Conservation (phyloP, 2,329 filamentous ascomycete species). For the Claviceps arundinis region DNA sequence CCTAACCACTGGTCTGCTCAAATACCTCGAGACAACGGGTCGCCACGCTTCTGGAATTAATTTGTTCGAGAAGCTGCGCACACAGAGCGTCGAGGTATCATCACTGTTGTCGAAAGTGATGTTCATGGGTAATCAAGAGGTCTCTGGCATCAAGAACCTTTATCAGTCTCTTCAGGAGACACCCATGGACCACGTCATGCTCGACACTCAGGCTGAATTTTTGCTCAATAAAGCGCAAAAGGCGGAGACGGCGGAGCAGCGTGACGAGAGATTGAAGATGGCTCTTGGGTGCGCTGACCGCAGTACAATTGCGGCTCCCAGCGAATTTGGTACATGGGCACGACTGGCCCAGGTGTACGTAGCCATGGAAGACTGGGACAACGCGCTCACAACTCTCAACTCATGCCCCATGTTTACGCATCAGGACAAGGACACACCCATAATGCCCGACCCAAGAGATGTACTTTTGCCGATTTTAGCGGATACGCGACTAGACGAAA, state of each 20-base stretch:
- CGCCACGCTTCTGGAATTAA: slow-evolving; percentile 93
- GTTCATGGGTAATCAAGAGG: slow-evolving; percentile 91
- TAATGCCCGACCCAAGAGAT: slow-evolving; percentile 85
- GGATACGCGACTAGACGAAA: slow-evolving; percentile 87
- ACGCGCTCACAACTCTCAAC: slow-evolving; percentile 87
- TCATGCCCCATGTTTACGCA: slow-evolving; percentile 99
- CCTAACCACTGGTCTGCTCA: slow-evolving; percentile 80
- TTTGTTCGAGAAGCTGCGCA: slow-evolving; percentile 87
- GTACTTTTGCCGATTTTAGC: slow-evolving; percentile 76
- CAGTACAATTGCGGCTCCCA: slow-evolving; percentile 87
- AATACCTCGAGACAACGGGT: slow-evolving; percentile 91
- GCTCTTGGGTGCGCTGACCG: slow-evolving; percentile 88
- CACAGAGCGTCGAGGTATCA: slow-evolving; percentile 83
- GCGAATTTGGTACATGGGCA: slow-evolving; percentile 96
- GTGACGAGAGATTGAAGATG: slow-evolving; percentile 61
- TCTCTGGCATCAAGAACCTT: slow-evolving; percentile 80
- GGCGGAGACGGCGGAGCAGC: slow-evolving; percentile 39
- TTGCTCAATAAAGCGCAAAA: slow-evolving; percentile 67
- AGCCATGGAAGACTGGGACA: slow-evolving; percentile 87
- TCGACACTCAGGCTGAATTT: slow-evolving; percentile 89
- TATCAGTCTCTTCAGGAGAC: slow-evolving; percentile 81
- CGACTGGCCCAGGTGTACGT: slow-evolving; percentile 88
- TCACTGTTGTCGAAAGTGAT: slow-evolving; percentile 83
- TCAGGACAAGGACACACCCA: slow-evolving; percentile 90
- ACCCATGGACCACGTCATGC: slow-evolving; percentile 94